These are phyloP conservation scores for Scheffersomyces ergatensis DNA, from an alignment of 805 yeast species.

Conservation along the genomic window DNA sequence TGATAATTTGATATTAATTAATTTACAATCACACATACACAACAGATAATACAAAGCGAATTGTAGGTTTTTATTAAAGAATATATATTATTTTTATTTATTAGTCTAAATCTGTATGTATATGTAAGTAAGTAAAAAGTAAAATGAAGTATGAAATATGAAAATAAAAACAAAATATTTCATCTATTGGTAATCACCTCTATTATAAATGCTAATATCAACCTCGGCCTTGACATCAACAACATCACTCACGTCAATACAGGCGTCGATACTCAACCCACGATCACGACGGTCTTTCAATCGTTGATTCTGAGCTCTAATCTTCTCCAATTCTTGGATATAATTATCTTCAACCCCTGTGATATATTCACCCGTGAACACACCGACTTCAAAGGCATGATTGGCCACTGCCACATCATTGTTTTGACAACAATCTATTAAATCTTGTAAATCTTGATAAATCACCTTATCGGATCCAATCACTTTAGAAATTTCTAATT, in stretches of 20 bases:
- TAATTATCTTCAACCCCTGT: conserved; percentile 92
- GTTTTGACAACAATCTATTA: conserved; percentile 71
- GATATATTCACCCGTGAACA: conserved; percentile 89
- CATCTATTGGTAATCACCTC: conserved; percentile 48
- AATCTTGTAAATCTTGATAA: conserved; percentile 81
- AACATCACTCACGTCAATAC: conserved; percentile 40
- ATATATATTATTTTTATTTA: no score
- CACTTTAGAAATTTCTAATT: conserved; percentile 68
- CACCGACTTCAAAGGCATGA: conserved; percentile 87
- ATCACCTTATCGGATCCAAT: conserved; percentile 91
- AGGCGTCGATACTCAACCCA: conserved; percentile 43
- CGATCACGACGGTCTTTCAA: conserved; percentile 35
- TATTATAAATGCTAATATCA: conserved; percentile 55
- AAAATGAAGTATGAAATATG: no score
- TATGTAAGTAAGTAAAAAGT: no score
- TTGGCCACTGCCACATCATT: conserved; percentile 19
- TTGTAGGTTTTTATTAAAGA: no score
- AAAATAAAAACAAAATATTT: no score
- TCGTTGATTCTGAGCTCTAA: conserved; percentile 75
- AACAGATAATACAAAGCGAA: no score
- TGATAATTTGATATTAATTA: no score
- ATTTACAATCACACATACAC: no score
- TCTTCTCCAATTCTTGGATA: conserved; percentile 74
- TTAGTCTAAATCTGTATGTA: no score
- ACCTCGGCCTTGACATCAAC: conserved; percentile 78